Conservation (phyloP, 129 eudicot genomes). For the Chrysanthemum lavandulifolium region DNA sequence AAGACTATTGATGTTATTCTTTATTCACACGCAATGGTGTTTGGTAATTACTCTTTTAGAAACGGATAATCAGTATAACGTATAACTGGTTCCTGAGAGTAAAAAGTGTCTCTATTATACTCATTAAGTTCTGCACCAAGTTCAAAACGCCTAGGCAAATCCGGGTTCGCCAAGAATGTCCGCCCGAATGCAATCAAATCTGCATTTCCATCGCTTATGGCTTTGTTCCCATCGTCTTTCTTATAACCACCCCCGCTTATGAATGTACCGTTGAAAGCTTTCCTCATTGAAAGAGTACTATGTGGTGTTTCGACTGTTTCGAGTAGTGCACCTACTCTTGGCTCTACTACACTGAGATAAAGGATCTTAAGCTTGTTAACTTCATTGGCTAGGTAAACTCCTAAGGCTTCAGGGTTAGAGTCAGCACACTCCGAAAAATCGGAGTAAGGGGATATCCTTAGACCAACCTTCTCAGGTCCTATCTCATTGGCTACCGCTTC, state of each 20-base stretch:
- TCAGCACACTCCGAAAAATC: conserved; percentile 38
- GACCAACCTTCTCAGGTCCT: conserved; percentile 47
- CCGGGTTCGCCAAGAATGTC: conserved; percentile 41
- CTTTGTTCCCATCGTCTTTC: conserved; percentile 27
- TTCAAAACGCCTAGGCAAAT: conserved; percentile 46
- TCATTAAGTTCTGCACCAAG: conserved; percentile 28
- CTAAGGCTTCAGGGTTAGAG: conserved; percentile 53
- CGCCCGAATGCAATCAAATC: conserved; percentile 41
- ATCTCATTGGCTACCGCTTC: conserved; percentile 46
- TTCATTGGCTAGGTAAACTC: conserved; percentile 48
- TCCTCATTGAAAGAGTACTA: conserved; percentile 32
- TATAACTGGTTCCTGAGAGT: conserved; percentile 34
- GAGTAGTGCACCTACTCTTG: conserved; percentile 13
- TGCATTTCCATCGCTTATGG: conserved; percentile 13
- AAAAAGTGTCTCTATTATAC: conserved; percentile 36
- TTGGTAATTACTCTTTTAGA: conserved; percentile 18
- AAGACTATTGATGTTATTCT: no score
- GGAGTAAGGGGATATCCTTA: conserved; percentile 47
- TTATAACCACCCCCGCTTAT: conserved; percentile 36
- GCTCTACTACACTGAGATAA: conserved; percentile 37
- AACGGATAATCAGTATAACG: conserved; percentile 45
- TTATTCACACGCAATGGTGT: background rate
- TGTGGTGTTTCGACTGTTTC: conserved; percentile 13
- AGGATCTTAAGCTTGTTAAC: conserved; percentile 28
- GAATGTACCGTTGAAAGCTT: conserved; percentile 35